phyloP scores from a whole-genome alignment of 208 protist species.

The Trypanosoma vivax region DNA sequence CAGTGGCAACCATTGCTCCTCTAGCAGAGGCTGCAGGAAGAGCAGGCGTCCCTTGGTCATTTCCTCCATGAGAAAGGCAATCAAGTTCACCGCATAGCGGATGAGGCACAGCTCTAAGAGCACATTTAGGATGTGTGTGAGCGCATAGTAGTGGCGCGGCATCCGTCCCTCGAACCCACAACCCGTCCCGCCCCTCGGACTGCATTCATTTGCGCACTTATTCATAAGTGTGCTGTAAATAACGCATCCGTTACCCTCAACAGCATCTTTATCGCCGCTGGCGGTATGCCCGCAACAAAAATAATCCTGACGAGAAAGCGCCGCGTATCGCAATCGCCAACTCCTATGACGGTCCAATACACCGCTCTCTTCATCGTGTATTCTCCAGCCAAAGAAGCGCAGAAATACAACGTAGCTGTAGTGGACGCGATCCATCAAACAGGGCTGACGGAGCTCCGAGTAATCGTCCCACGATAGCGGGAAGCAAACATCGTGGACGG shows the following conservation, averaged over 20 bases:
- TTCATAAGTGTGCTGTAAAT: no score
- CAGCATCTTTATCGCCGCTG: not conserved
- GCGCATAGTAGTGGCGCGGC: slow-evolving; percentile 50
- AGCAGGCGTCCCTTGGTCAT: slow-evolving; percentile 46
- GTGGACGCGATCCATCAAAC: slow-evolving; percentile 71
- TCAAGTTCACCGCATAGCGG: slow-evolving; percentile 53
- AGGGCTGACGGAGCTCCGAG: slow-evolving; percentile 38
- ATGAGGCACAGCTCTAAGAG: slow-evolving; percentile 61
- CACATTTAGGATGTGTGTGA: slow-evolving; percentile 58
- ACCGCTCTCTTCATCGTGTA: slow-evolving; percentile 79
- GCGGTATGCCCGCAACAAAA: not conserved
- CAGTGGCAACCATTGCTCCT: slow-evolving; percentile 39
- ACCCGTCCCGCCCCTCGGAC: no score
- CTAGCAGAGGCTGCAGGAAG: slow-evolving; percentile 34
- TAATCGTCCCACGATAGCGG: slow-evolving; percentile 26
- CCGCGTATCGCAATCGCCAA: slow-evolving; percentile 56
- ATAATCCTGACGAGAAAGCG: slow-evolving; percentile 14
- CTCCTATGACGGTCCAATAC: slow-evolving; percentile 69
- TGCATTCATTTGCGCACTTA: no score
- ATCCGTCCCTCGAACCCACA: slow-evolving; percentile 8
- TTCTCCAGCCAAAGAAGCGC: slow-evolving; percentile 79
- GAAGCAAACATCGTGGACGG: slow-evolving; percentile 1
- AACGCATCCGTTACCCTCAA: no score
- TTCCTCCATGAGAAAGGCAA: slow-evolving; percentile 83
- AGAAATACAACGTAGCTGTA: slow-evolving; percentile 85